These are phyloP conservation scores for Malus asiatica DNA, from an alignment of 306 rosid genomes.

Conservation along the genomic window DNA sequence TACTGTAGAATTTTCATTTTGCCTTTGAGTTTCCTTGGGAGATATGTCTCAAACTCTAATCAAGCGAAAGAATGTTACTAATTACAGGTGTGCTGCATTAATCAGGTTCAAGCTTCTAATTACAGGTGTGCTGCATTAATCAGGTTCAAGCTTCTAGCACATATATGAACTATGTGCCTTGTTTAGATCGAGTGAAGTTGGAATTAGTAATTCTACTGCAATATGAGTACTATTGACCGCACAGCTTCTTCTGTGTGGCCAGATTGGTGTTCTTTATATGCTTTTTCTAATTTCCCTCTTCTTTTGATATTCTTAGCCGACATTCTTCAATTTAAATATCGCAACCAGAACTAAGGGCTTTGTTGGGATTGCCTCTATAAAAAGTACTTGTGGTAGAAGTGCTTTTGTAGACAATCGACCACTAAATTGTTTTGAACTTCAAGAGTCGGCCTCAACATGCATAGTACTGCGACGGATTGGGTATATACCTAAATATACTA, in stretches of 20 bases:
- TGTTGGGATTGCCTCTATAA: not conserved
- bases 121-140: conserved; percentile 20
- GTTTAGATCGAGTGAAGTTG: conserved; percentile 20
- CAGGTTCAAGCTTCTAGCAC: conserved; percentile 33
- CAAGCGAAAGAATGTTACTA: conserved; percentile 32
- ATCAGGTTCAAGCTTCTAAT: not conserved
- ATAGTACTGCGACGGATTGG: not conserved
- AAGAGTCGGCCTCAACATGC: not conserved
- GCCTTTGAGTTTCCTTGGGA: conserved; percentile 24
- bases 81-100: conserved; percentile 16
- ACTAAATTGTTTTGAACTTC: not conserved
- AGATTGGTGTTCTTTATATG: not conserved
- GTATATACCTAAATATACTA: not conserved
- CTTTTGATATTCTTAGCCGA: not conserved
- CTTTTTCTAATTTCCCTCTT: not conserved
- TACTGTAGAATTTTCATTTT: conserved; percentile 25
- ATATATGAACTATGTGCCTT: conserved; percentile 13
- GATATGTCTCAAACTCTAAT: conserved; percentile 17
- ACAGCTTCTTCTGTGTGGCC: not conserved
- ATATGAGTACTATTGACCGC: not conserved
- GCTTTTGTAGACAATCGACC: not conserved
- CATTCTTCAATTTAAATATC: not conserved
- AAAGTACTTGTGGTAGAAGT: no score
- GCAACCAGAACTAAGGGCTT: not conserved
- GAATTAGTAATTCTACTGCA: not conserved